These are phyloP conservation scores for Aspergillus baeticus DNA, from an alignment of 495 filamentous ascomycete genomes.

Conservation along the genomic window DNA sequence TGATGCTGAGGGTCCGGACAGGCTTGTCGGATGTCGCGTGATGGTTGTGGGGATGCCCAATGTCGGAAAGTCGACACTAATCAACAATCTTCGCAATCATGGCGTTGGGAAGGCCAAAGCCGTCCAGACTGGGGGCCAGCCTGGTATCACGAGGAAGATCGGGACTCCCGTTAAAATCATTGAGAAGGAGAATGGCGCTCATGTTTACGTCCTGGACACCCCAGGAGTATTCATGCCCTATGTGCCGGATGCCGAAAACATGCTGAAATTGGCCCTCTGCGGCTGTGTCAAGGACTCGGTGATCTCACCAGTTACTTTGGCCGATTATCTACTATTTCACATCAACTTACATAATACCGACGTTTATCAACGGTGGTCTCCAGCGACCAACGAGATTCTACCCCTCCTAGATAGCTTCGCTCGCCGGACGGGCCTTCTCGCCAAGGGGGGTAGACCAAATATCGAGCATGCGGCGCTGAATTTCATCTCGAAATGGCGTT, in stretches of 20 bases:
- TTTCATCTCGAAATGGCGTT: conserved; percentile 81
- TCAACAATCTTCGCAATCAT: conserved; percentile 75
- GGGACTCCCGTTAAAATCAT: conserved; percentile 79
- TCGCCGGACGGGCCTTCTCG: conserved; percentile 68
- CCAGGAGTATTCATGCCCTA: conserved; percentile 93
- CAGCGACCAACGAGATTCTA: conserved; percentile 79
- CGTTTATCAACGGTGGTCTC: conserved; percentile 62
- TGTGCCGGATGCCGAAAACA: conserved; percentile 76
- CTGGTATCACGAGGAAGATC: conserved; percentile 87
- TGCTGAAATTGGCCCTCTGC: conserved; percentile 89
- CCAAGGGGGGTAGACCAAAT: conserved; percentile 71
- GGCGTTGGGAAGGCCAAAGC: conserved; percentile 74
- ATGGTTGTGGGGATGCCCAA: conserved; percentile 98
- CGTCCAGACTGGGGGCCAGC: conserved; percentile 77
- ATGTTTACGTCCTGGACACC: conserved; percentile 70
- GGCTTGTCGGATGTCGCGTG: conserved; percentile 68
- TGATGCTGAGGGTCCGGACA: conserved; percentile 43
- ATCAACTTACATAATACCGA: conserved; percentile 63
- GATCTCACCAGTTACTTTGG: conserved; percentile 69
- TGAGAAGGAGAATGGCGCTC: conserved; percentile 47
- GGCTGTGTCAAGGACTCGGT: conserved; percentile 90
- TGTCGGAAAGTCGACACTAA: conserved; percentile 82
- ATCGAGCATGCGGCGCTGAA: conserved; percentile 74
- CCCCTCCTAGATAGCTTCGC: conserved; percentile 68
- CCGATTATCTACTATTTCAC: conserved; percentile 85